Base-by-base conservation (phyloP, 2,329 filamentous ascomycete species). In the Microcera coccophila region DNA sequence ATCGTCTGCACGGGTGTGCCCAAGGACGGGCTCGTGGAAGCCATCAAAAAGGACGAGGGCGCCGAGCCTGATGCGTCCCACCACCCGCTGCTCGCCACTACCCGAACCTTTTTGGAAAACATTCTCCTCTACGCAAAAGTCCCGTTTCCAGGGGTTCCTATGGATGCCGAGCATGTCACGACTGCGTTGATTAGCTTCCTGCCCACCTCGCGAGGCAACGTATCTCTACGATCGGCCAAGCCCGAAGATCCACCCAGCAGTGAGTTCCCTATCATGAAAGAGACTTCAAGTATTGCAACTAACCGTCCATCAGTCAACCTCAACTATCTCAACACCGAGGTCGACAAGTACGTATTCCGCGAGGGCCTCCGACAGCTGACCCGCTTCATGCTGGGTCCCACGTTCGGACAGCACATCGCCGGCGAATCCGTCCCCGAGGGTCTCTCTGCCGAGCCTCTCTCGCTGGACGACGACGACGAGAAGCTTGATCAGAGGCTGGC, bases 31-130 rank as follows among this genome's bases (percentile, higher is more conserved):
- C 59, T 69, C 3, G 47, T 44, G 4, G 44, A 48, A 12, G 66
- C 64, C 3, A 63, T 67, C 5, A 44, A 57, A 20, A 56, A 56
- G 31, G 66, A 68, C 16, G 64, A 66, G 22, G 64, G 62, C 3
- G 34, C 54, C 35, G 42, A 52, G 50, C 54, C 59, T 0, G 57
- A 62, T 52, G 17, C 62, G 38, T 19, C 57, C 44, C 56, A 38
- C 4, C 62, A 69, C 47, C 42, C 49, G 48, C 45, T 74, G 50
- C 59, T 67, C 31, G 46, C 26, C 16, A 50, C 39, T 9, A 24
- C 53, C 5, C 52, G 57, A 4, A 52, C 53, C 2, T 59, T 59
- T 31, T 2, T 55, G 1, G 56, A 59, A 22, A 44, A 52, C n/a
- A 49, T 59, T 18, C n/a, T 58, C 2, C 18, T 53, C 2, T 53